phyloP scores from a whole-genome alignment of 2,329 filamentous ascomycete species.

The Claviceps purpurea region DNA sequence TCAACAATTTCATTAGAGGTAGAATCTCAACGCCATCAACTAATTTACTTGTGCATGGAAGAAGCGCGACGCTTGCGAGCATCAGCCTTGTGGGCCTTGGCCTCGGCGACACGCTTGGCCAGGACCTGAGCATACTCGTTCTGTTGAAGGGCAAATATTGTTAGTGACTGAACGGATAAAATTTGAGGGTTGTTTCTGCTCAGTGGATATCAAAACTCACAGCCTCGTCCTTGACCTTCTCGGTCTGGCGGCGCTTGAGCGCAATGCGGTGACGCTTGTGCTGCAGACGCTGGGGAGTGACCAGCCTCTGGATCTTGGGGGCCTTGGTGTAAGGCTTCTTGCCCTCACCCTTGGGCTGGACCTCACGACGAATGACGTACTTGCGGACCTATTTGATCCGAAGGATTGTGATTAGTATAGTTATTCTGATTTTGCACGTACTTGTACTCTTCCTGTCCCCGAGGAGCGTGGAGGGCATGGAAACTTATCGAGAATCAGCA shows the following conservation, averaged over 20 bases:
- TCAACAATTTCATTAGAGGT: conserved; percentile 11
- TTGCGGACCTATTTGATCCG: conserved; percentile 67
- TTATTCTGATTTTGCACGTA: conserved; percentile 1
- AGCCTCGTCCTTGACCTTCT: conserved; percentile 97
- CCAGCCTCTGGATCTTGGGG: conserved; percentile 98
- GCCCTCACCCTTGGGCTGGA: conserved; percentile 93
- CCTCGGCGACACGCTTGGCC: conserved; percentile 92
- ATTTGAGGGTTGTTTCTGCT: too few species aligned
- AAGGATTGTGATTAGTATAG: conserved; percentile 22
- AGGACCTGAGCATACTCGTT: conserved; percentile 95
- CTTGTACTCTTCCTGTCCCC: conserved; percentile 11
- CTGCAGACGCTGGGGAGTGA: conserved; percentile 98
- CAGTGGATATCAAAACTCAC: conserved; percentile 47
- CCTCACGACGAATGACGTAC: conserved; percentile 98
- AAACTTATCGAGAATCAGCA: neutral
- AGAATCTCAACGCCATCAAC: conserved; percentile 16
- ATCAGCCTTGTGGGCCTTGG: conserved; percentile 88
- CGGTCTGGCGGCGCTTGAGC: conserved; percentile 94
- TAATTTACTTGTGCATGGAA: conserved; percentile 76
- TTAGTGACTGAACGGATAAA: neutral
- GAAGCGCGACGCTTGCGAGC: conserved; percentile 92
- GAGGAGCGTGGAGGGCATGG: neutral
- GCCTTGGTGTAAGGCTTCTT: conserved; percentile 99
- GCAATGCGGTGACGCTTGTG: conserved; percentile 98
- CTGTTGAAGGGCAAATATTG: conserved; percentile 35